These are phyloP conservation scores for Brassica nigra DNA, from an alignment of 345 rosid species.

Conservation along the genomic window DNA sequence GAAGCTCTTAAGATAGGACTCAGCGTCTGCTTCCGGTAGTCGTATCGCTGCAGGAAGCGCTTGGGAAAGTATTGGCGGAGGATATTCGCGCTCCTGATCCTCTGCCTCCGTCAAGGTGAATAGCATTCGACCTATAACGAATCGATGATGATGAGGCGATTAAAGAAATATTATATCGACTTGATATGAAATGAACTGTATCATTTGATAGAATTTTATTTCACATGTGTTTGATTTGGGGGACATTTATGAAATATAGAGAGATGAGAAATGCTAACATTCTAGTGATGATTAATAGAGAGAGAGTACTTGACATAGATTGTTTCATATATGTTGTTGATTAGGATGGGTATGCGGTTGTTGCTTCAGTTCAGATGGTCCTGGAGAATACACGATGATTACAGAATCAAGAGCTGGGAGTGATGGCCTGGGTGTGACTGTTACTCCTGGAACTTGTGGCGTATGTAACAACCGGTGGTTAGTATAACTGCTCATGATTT, in stretches of 20 bases:
- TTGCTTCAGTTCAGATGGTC: conserved; percentile 83
- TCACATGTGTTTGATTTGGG: not conserved
- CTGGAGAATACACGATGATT: conserved; percentile 83
- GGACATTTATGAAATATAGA: not conserved
- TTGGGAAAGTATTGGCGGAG: conserved; percentile 82
- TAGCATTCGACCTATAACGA: not conserved
- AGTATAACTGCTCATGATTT: not conserved
- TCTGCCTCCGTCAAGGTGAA: conserved; percentile 81
- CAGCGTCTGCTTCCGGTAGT: conserved; percentile 51
- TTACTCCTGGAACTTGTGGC: conserved; percentile 91
- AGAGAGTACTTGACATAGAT: not conserved
- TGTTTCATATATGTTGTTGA: not conserved
- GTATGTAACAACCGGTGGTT: conserved; percentile 98
- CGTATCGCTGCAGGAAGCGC: conserved; percentile 63
- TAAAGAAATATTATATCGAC: not conserved
- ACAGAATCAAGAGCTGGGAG: conserved; percentile 97
- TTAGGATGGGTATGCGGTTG: conserved; percentile 95
- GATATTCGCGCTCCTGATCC: conserved; percentile 86
- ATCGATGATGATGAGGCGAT: not conserved
- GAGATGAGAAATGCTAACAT: not conserved
- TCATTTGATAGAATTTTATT: conserved; percentile 1
- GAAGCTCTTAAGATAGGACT: conserved; percentile 68
- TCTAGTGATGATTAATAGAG: not conserved
- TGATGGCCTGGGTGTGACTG: conserved; percentile 76
- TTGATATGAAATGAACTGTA: not conserved